A percentile compares a stretch with the other conserved stretches of the same genome.
Conservation (phyloP, 139 green algal genomes). For the Astrephomene gubernaculifera region DNA sequence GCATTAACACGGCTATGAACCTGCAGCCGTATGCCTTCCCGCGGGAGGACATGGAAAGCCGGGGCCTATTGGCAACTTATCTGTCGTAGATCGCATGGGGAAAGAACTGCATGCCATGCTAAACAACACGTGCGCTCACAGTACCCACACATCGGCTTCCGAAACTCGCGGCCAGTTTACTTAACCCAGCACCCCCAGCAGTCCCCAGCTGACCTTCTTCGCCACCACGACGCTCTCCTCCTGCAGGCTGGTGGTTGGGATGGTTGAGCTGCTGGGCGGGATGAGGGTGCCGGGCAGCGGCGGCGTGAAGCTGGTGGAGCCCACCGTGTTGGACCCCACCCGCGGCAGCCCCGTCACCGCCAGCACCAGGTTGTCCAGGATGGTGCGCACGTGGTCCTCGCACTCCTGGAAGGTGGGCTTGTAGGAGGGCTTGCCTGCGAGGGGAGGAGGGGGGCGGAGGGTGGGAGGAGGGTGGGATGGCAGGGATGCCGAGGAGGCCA, state of each 20-base stretch:
- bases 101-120: no score
- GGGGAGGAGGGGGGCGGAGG: neutral
- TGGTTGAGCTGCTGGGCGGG: constrained; percentile 37
- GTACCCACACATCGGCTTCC: no score
- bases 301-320: constrained; percentile 37
- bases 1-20: no score
- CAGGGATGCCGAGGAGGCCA: no score
- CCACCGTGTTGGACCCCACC: constrained; percentile 52
- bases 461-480: neutral
- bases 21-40: no score
- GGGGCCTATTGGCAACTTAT: no score
- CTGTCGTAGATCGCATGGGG: no score
- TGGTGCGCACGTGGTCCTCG: constrained; percentile 59
- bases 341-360: constrained; percentile 64
- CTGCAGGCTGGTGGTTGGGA: constrained; percentile 59
- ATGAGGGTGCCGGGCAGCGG: constrained; percentile 23
- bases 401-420: constrained; percentile 69
- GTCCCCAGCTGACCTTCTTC: constrained; percentile 52
- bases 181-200: no score
- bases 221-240: constrained; percentile 60
- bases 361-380: constrained; percentile 63
- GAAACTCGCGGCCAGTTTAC: no score
- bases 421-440: constrained; percentile 56
- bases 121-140: no score
- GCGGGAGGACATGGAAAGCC: no score